phyloP scores from a whole-genome alignment of 1,139 yeast species.

The Lodderomyces pseudojiufengensis region DNA sequence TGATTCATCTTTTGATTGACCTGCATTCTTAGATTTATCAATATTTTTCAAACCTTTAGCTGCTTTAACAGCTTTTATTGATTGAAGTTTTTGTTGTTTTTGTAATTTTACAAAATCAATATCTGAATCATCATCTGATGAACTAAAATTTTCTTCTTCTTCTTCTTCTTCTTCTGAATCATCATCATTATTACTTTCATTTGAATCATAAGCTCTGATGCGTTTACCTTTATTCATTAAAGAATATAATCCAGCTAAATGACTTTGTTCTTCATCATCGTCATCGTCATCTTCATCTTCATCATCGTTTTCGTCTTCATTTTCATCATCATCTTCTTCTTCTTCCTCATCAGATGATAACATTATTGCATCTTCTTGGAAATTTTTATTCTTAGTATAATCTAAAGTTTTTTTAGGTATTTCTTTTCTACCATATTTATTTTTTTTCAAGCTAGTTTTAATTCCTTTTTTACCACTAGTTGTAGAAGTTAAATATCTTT shows the following conservation, averaged over 20 bases:
- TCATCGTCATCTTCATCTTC: conserved; percentile 15
- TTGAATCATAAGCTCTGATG: conserved; percentile 6
- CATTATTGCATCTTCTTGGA: conserved; percentile 17
- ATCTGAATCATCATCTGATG: conserved; percentile 61
- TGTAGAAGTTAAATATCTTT: neutral
- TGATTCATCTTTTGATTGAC: conserved; percentile 12
- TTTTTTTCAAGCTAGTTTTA: conserved; percentile 8
- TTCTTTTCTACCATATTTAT: conserved; percentile 17
- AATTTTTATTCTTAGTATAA: conserved; percentile 16
- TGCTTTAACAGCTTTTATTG: conserved; percentile 49
- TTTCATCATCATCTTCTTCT: conserved; percentile 27
- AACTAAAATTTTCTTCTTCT: conserved; percentile 22
- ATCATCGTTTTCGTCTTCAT: conserved; percentile 26
- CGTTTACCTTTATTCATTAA: conserved; percentile 15
- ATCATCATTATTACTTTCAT: conserved; percentile 27
- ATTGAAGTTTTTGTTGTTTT: conserved; percentile 58
- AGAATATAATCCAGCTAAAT: conserved; percentile 21
- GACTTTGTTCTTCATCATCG: conserved; percentile 18
- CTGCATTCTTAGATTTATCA: conserved; percentile 13
- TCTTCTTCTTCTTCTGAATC: conserved; percentile 21
- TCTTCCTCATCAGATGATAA: conserved; percentile 8
- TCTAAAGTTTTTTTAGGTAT: conserved; percentile 26
- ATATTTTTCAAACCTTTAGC: conserved; percentile 23
- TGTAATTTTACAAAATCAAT: conserved; percentile 70
- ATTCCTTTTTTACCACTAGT: conserved; percentile 6